Base-by-base conservation (phyloP, 1,139 yeast genomes). In the Yamadazyma siamensis region DNA sequence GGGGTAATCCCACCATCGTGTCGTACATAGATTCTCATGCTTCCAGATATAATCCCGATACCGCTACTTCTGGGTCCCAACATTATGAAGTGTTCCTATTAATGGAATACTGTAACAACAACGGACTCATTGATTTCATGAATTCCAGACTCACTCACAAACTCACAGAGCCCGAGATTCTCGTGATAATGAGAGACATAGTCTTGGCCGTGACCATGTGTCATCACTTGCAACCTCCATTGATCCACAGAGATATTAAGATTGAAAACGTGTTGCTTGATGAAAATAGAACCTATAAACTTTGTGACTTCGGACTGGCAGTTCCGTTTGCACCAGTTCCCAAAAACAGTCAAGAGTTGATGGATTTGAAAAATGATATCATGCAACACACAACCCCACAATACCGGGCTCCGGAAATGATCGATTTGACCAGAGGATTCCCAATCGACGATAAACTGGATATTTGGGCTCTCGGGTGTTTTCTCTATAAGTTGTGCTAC, bases 11-110 rank as follows among this genome's bases (percentile, higher is more conserved):
- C 15, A 80, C 84, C 48, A 80, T 91, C 41, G 97, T 94, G 9
- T 77, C 83, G 15, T 94, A 91, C 52, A 85, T 84, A 40, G 98
- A 94, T 58, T 86, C 96, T 3, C 95, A 91, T 61, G 98, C 98
- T 4, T 77, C 94, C n/a, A 66, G 96, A 44, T 23, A 23, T 20
- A 19, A 18, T 13, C 23, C n/a, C 14, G 10, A 26, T 7, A 10
- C 26, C 14, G 15, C 27, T 5, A 17, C 25, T 11, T 19, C 25
- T 15, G 14, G 17, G 12, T 29, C 25, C 4, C 71, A 63, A 28
- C 81, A 77, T 29, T 91, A 86, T 53, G 98, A 91, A 59, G 96
- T 94, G 31, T 77, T 89, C 40, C 67, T 91, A 20, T 65, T 91
- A 39, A 91, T 91, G 98, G 98, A 91, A 54, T 80, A 81, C 51